Evolutionary conservation across 345 rosid genomes (phyloP).

Genomic region (Lumnitzera littorea): DNA sequence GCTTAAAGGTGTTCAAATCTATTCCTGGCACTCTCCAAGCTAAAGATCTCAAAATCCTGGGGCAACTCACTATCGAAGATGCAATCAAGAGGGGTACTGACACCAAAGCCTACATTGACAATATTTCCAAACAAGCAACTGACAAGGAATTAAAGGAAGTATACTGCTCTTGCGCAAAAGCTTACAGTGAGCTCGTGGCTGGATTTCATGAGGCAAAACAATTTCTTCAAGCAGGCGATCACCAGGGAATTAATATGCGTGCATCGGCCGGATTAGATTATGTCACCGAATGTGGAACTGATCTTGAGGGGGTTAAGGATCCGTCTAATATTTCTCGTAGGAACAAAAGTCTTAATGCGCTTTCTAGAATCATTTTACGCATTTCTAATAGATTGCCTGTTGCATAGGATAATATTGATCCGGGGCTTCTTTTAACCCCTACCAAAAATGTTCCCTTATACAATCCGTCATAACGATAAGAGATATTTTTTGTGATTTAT

Average conservation of each 20-base stretch:
- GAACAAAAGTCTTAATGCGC: slow-evolving; percentile 16
- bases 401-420: no score
- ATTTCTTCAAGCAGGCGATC: slow-evolving; percentile 3
- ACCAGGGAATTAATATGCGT: not conserved
- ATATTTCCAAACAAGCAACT: not conserved
- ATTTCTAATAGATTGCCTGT: not conserved
- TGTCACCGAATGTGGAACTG: slow-evolving; percentile 4
- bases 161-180: slow-evolving; percentile 6
- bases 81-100: not conserved
- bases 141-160: slow-evolving; percentile 1
- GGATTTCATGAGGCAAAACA: not conserved
- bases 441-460: no score
- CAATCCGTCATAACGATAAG: no score
- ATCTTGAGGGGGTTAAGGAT: not conserved
- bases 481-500: no score
- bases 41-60: slow-evolving; percentile 1
- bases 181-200: not conserved
- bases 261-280: slow-evolving; percentile 4
- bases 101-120: not conserved
- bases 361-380: slow-evolving; percentile 12
- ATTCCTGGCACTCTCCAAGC: slow-evolving; percentile 1
- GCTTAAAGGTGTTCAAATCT: slow-evolving; percentile 1
- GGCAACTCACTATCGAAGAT: not conserved
- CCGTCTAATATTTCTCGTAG: slow-evolving; percentile 9
- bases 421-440: no score